These are phyloP conservation scores for Apiotrichum domesticum DNA, from an alignment of 1,284 basidiomycete species.

Conservation along the genomic window DNA sequence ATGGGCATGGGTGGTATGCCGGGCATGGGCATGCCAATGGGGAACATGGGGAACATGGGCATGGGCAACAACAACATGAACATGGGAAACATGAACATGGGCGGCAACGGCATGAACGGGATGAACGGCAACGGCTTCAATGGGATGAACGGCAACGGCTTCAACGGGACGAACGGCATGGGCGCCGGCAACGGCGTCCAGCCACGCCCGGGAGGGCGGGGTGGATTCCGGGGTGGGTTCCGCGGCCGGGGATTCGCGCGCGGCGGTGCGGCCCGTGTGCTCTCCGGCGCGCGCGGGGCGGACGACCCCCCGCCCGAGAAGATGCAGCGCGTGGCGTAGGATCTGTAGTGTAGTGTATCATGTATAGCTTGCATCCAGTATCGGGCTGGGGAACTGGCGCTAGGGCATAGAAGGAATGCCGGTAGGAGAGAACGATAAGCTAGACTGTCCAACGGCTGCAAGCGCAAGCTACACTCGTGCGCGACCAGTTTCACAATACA, in stretches of 20 bases:
- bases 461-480: too few species aligned
- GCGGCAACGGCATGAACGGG: neutral
- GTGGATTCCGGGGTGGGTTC: constrained; percentile 18
- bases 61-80: constrained; percentile 6
- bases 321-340: constrained; percentile 15
- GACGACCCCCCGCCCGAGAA: constrained; percentile 13
- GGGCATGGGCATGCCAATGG: constrained; percentile 2
- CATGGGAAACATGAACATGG: constrained; percentile 11
- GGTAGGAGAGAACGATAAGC: too few species aligned
- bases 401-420: too few species aligned
- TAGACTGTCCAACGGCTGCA: too few species aligned
- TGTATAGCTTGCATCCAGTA: neutral
- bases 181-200: neutral
- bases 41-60: constrained; percentile 4
- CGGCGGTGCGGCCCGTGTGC: neutral
- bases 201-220: neutral
- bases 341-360: neutral
- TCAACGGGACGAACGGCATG: neutral
- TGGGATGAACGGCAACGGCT: constrained; percentile 1
- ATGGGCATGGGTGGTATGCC: constrained; percentile 14
- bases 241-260: constrained; percentile 9
- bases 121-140: constrained; percentile 1
- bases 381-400: too few species aligned
- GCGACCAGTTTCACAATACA: too few species aligned
- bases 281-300: neutral